A percentile compares a stretch with the other conserved stretches of the same genome.
These are phyloP conservation scores for Alternaria consortialis DNA, from an alignment of 2,329 filamentous ascomycete species.

Conservation along the genomic window DNA sequence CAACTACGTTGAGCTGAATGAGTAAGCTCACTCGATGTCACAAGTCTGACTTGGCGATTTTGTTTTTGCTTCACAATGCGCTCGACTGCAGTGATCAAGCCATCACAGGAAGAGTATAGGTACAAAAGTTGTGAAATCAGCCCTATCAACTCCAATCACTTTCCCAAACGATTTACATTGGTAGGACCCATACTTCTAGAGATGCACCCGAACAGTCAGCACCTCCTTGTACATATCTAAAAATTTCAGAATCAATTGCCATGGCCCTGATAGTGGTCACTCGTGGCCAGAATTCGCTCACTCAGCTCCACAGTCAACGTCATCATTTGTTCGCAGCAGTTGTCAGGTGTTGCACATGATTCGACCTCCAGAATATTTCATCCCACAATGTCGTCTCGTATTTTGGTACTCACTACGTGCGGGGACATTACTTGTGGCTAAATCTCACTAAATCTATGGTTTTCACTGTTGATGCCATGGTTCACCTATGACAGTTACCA, in stretches of 20 bases:
- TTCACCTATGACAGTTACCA: not conserved
- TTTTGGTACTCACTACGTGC: not conserved
- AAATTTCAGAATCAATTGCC: not conserved
- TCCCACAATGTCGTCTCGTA: not conserved
- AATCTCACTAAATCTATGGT: not conserved
- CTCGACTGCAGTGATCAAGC: not conserved
- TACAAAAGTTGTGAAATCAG: conserved; percentile 3
- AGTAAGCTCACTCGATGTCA: conserved; percentile 4
- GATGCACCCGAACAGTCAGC: not conserved
- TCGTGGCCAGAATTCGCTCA: not conserved
- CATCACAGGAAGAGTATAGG: conserved; percentile 5
- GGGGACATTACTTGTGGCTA: not conserved
- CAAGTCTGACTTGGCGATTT: not conserved
- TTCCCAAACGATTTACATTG: conserved; percentile 1
- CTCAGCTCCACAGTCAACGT: not conserved
- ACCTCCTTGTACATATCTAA: not conserved
- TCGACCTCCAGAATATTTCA: not conserved
- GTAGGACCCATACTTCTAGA: not conserved
- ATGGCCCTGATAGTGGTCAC: not conserved
- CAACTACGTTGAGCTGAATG: conserved; percentile 58
- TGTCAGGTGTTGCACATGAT: not conserved
- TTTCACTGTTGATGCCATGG: not conserved
- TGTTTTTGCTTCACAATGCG: conserved; percentile 5
- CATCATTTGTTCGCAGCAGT: not conserved
- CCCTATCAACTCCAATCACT: conserved; percentile 2